A percentile compares a stretch with the other conserved stretches of the same genome.
These are phyloP conservation scores for Scutellaria barbata DNA, from an alignment of 257 asterid species.

Conservation along the genomic window DNA sequence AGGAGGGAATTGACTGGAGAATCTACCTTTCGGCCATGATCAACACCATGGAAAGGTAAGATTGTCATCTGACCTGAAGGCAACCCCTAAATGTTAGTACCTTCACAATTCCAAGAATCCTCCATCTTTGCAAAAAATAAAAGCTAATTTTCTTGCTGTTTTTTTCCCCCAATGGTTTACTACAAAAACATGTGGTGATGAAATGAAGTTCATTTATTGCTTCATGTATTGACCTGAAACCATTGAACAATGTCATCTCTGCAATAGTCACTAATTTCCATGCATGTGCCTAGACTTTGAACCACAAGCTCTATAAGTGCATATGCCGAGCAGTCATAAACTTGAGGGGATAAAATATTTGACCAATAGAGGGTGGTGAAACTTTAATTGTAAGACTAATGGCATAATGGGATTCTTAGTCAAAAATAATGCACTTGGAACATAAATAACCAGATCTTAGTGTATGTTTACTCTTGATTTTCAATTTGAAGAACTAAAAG, in stretches of 20 bases:
- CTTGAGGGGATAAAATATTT: slow-evolving; percentile 9
- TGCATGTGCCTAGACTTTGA: background rate
- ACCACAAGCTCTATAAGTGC: background rate
- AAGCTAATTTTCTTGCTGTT: background rate
- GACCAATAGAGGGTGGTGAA: background rate
- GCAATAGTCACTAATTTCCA: background rate
- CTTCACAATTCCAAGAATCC: background rate
- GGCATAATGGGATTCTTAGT: background rate
- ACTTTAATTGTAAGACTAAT: background rate
- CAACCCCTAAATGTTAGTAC: slow-evolving; percentile 21
- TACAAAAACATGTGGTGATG: background rate
- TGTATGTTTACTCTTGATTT: background rate
- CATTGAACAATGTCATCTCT: slow-evolving; percentile 1
- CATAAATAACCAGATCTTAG: background rate
- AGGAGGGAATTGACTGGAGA: slow-evolving; percentile 85
- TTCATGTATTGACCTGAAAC: background rate
- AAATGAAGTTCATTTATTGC: background rate
- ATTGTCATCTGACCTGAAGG: slow-evolving; percentile 12
- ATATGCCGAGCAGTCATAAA: background rate
- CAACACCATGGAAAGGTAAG: slow-evolving; percentile 39
- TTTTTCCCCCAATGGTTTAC: background rate
- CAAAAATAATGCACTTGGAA: background rate
- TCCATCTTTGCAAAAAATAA: background rate
- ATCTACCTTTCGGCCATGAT: slow-evolving; percentile 47
- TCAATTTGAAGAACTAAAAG: background rate